A percentile compares a stretch with the other conserved stretches of the same genome.
Evolutionary conservation across 2,329 filamentous ascomycete genomes (phyloP).

Genomic region (Waltergamsia citrina): DNA sequence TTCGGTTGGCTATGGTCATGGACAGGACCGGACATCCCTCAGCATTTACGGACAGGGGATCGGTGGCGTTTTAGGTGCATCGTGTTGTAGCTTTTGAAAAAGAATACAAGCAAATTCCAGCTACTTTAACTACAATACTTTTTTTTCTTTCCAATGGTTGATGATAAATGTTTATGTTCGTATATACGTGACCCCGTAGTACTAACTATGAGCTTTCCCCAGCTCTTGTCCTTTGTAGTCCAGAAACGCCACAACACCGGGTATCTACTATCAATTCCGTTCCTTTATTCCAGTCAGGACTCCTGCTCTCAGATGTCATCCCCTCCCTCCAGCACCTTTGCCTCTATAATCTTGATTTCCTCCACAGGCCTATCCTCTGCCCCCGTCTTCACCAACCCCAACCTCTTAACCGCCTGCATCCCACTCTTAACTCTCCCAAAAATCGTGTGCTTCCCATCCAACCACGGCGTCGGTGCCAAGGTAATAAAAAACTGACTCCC

Average conservation of each 20-base stretch:
- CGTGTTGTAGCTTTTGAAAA: not conserved
- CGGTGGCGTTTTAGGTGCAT: not conserved
- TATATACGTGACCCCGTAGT: too few species aligned
- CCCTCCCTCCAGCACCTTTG: constrained; percentile 47
- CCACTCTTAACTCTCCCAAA: constrained; percentile 85
- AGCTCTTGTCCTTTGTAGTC: too few species aligned
- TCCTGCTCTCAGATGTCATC: constrained; percentile 3
- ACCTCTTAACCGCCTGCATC: constrained; percentile 72
- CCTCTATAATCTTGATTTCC: constrained; percentile 70
- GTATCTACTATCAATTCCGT: not conserved
- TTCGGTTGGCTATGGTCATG: constrained; percentile 2
- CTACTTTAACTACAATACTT: too few species aligned
- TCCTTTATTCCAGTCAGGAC: not conserved
- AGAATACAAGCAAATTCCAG: too few species aligned
- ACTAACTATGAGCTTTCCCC: too few species aligned
- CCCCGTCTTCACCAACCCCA: constrained; percentile 81
- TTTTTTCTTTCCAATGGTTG: not conserved
- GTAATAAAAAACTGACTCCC: constrained; percentile 96
- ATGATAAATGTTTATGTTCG: not conserved
- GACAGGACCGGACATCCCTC: not conserved
- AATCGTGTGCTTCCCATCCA: constrained; percentile 95
- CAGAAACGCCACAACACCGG: constrained; percentile 3
- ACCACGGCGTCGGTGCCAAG: constrained; percentile 85
- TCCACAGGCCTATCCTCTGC: constrained; percentile 72
- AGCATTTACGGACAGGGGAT: not conserved